Conservation (phyloP, 176 grass and related monocot species). For the Lolium rigidum region DNA sequence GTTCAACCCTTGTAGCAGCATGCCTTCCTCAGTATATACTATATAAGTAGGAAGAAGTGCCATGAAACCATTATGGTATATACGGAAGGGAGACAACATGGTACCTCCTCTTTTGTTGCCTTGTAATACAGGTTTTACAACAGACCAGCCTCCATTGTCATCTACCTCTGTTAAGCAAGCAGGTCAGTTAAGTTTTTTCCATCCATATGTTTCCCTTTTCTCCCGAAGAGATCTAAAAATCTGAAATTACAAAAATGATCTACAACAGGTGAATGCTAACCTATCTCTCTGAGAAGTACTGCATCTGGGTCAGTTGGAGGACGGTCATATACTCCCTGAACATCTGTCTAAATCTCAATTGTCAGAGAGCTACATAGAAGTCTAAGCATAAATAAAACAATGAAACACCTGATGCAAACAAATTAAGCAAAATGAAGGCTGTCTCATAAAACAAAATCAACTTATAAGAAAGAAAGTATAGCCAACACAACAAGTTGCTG, state of each 20-base stretch:
- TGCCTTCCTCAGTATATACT: not conserved
- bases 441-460: not conserved
- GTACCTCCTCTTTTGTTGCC: slow-evolving; percentile 61
- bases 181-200: slow-evolving; percentile 12
- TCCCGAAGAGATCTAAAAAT: not conserved
- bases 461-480: slow-evolving; percentile 13
- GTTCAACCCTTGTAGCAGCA: not conserved
- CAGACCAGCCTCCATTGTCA: slow-evolving; percentile 75
- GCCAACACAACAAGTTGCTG: slow-evolving; percentile 4
- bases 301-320: slow-evolving; percentile 87
- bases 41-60: not conserved
- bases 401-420: slow-evolving; percentile 1
- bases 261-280: slow-evolving; percentile 53
- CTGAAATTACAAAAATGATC: slow-evolving; percentile 26
- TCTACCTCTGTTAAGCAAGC: slow-evolving; percentile 64
- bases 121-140: slow-evolving; percentile 71
- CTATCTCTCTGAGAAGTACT: slow-evolving; percentile 87
- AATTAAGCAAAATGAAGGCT: not conserved
- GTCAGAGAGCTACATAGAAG: slow-evolving; percentile 30
- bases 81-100: not conserved
- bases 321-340: slow-evolving; percentile 93
- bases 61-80: slow-evolving; percentile 24
- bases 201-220: slow-evolving; percentile 12
- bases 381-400: not conserved
- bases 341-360: slow-evolving; percentile 84